Percentiles rank a stretch among this genome's conserved stretches.
These are phyloP conservation scores for Artemisia annua DNA, from an alignment of 129 eudicot genomes.

Conservation along the genomic window DNA sequence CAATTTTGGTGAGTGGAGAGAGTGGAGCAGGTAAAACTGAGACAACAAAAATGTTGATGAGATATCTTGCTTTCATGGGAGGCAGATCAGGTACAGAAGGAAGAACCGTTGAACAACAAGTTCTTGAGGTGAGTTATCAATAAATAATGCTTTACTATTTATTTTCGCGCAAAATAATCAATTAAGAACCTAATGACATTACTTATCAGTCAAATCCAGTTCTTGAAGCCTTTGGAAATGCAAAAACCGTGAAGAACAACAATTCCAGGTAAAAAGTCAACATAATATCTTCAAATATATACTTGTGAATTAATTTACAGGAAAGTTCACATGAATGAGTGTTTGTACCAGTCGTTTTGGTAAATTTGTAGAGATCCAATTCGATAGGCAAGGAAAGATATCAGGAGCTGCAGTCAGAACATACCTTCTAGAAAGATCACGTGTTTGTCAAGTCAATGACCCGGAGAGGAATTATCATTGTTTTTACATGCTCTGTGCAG, in stretches of 20 bases:
- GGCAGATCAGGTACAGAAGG: constrained; percentile 86
- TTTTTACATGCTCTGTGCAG: constrained; percentile 98
- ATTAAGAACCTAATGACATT: constrained; percentile 24
- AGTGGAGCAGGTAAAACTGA: constrained; percentile 96
- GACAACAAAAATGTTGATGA: constrained; percentile 92
- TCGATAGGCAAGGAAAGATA: constrained; percentile 86
- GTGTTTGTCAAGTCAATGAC: constrained; percentile 95
- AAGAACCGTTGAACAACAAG: constrained; percentile 93
- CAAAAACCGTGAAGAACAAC: constrained; percentile 96
- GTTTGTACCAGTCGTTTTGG: constrained; percentile 92
- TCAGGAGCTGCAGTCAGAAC: constrained; percentile 97
- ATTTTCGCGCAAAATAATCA: neutral
- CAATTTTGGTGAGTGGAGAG: constrained; percentile 91
- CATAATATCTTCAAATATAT: constrained; percentile 18
- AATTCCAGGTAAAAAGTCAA: constrained; percentile 74
- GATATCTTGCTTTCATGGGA: constrained; percentile 94
- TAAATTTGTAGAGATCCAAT: constrained; percentile 97
- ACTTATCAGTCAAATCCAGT: constrained; percentile 88
- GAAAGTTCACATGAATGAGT: constrained; percentile 47
- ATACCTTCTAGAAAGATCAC: constrained; percentile 94
- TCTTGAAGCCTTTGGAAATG: constrained; percentile 96
- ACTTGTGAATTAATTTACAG: constrained; percentile 23
- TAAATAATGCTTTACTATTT: neutral
- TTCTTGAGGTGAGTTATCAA: constrained; percentile 61
- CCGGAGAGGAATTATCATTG: constrained; percentile 98